Base-by-base conservation (phyloP, 345 rosid species). In the Murraya koenigii region DNA sequence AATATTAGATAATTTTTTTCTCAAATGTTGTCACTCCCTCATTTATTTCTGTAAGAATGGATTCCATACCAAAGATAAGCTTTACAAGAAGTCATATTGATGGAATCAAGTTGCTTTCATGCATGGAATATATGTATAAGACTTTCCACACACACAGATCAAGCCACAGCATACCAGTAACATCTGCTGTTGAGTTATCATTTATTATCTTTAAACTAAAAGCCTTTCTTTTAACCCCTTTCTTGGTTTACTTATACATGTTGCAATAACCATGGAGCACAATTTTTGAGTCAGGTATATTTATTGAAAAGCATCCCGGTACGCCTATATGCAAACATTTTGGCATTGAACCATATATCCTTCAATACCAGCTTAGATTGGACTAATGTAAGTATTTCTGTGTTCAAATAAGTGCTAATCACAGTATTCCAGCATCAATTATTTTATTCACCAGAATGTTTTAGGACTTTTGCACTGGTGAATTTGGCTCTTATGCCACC, bases 291-390 rank as follows among this genome's bases (percentile, higher is more conserved):
- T 69, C 81, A 91, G 98, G 93, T 88, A 25, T 86, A 78, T 77
- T 26, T 96, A 77, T 85, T 94, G 84, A 94, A 91, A 93, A 94
- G 97, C 78, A 52, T 87, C 66, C 98, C 91, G 2, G 81, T 91
- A 56, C 89, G 98, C 38, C 79, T 90, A 39, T 94, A 88, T 55
- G 96, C 78, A 23, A 91, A 80, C 74, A 65, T 86, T 75, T 70
- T 92, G 82, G 87, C 85, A 20, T 90, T 96, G 87, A 90, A 85
- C 1, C 81, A 56, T 66, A 72, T 89, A 72, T 82, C 95, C 62
- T 64, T 93, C 68, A 79, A 80, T 73, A 90, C 93, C 78, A 82
- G 82, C 80, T 74, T 91, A 78, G 98, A 93, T 77, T 91, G 97
- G 94, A 87, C 88, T 72, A 92, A 90, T 79, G 97, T 92, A 78